These are phyloP conservation scores for Zygosaccharomyces bailii DNA, from an alignment of 805 yeast species.

Conservation along the genomic window DNA sequence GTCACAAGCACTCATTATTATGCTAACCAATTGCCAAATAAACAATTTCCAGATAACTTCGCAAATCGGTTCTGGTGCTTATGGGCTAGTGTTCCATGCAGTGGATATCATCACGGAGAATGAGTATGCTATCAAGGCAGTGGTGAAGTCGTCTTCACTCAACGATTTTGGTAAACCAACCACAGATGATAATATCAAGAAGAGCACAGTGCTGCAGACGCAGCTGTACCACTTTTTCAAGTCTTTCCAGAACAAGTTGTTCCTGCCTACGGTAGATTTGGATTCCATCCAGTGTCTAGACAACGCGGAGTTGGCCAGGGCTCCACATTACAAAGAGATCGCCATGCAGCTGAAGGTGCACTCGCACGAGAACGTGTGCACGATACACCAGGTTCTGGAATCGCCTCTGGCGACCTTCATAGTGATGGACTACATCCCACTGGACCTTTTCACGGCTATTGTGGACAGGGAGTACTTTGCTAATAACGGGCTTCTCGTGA, in stretches of 20 bases:
- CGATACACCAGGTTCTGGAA: constrained; percentile 70
- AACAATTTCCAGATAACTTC: constrained; percentile 40
- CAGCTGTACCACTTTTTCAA: constrained; percentile 29
- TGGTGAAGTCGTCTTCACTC: constrained; percentile 46
- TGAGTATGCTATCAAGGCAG: constrained; percentile 67
- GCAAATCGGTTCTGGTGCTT: constrained; percentile 72
- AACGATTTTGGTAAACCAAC: constrained; percentile 24
- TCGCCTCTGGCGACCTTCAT: constrained; percentile 57
- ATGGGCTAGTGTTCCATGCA: constrained; percentile 74
- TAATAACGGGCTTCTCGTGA: constrained; percentile 48
- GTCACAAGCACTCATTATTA: constrained; percentile 1
- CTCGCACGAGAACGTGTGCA: constrained; percentile 70
- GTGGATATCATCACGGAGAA: constrained; percentile 48
- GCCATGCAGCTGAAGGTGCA: constrained; percentile 72
- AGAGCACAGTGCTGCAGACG: constrained; percentile 28
- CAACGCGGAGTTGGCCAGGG: constrained; percentile 35
- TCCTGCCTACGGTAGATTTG: constrained; percentile 28
- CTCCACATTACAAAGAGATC: constrained; percentile 56
- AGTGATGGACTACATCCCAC: constrained; percentile 82
- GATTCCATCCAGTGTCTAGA: constrained; percentile 32
- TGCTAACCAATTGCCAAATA: constrained; percentile 28
- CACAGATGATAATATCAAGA: constrained; percentile 20
- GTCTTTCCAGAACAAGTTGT: constrained; percentile 22
- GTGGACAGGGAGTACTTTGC: constrained; percentile 67
- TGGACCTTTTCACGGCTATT: constrained; percentile 82